phyloP scores from a whole-genome alignment of 805 yeast genomes.

The Torulaspora microellipsoides region DNA sequence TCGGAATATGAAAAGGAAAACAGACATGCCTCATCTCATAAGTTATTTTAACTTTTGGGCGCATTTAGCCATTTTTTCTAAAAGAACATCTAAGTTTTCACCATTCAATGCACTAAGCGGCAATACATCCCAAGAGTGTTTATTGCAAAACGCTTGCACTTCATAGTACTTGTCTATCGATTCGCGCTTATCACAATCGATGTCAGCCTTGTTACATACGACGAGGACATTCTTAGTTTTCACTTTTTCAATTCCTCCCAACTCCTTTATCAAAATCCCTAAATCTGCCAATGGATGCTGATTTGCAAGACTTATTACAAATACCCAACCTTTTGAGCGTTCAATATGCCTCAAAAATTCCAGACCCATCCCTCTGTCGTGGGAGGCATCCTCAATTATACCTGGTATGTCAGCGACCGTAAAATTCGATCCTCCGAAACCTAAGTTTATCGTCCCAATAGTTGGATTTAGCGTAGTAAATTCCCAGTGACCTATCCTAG shows the following conservation, averaged over 20 bases:
- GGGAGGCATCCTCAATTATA: slow-evolving; percentile 79
- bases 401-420: slow-evolving; percentile 99
- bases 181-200: slow-evolving; percentile 38
- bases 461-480: slow-evolving; percentile 92
- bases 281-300: slow-evolving; percentile 64
- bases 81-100: slow-evolving; percentile 68
- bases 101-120: slow-evolving; percentile 79
- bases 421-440: slow-evolving; percentile 59
- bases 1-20: not conserved
- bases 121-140: slow-evolving; percentile 57
- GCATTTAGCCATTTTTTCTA: slow-evolving; percentile 63
- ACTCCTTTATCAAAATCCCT: slow-evolving; percentile 56
- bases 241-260: slow-evolving; percentile 59
- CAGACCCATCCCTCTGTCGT: slow-evolving; percentile 87
- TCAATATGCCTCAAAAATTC: slow-evolving; percentile 91
- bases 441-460: slow-evolving; percentile 75
- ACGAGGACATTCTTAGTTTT: slow-evolving; percentile 60
- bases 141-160: slow-evolving; percentile 44
- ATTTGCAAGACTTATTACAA: slow-evolving; percentile 75
- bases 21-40: not conserved
- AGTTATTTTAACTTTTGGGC: slow-evolving; percentile 8
- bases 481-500: slow-evolving; percentile 94
- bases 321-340: slow-evolving; percentile 82
- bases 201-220: slow-evolving; percentile 93
- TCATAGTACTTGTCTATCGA: slow-evolving; percentile 44